These are phyloP conservation scores for Metschnikowia hibisci DNA, from an alignment of 805 yeast species.

Conservation along the genomic window DNA sequence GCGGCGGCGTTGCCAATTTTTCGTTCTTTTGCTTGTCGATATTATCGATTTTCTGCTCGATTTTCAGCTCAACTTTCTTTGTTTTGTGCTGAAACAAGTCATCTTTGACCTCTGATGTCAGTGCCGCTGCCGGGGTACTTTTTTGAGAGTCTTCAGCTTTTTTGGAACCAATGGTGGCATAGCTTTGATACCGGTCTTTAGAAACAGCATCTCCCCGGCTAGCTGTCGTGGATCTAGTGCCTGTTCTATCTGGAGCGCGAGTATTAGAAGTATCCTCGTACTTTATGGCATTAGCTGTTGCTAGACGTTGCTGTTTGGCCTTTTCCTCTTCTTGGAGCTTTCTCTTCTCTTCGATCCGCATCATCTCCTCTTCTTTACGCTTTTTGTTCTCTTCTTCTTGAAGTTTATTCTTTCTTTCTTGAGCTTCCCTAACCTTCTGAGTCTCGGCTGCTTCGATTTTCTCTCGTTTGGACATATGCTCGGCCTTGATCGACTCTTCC, in stretches of 20 bases:
- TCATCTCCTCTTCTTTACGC: constrained; percentile 11
- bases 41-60: no score
- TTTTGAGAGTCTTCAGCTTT: neutral
- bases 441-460: constrained; percentile 17
- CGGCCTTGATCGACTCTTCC: constrained; percentile 39
- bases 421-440: constrained; percentile 13
- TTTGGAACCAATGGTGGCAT: constrained; percentile 15
- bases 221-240: constrained; percentile 13
- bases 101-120: constrained; percentile 7
- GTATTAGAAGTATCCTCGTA: constrained; percentile 20
- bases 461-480: constrained; percentile 22
- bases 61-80: neutral
- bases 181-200: constrained; percentile 31
- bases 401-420: constrained; percentile 11
- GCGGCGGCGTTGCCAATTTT: neutral
- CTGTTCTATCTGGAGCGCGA: constrained; percentile 10
- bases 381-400: constrained; percentile 14
- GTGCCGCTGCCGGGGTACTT: neutral
- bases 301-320: constrained; percentile 5
- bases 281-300: constrained; percentile 12
- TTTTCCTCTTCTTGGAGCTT: constrained; percentile 6
- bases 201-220: constrained; percentile 4
- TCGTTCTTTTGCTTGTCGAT: neutral
- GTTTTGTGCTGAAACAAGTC: neutral
- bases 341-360: no score